phyloP scores from a whole-genome alignment of 1,284 basidiomycete genomes.

The Leccinum pachyderme region DNA sequence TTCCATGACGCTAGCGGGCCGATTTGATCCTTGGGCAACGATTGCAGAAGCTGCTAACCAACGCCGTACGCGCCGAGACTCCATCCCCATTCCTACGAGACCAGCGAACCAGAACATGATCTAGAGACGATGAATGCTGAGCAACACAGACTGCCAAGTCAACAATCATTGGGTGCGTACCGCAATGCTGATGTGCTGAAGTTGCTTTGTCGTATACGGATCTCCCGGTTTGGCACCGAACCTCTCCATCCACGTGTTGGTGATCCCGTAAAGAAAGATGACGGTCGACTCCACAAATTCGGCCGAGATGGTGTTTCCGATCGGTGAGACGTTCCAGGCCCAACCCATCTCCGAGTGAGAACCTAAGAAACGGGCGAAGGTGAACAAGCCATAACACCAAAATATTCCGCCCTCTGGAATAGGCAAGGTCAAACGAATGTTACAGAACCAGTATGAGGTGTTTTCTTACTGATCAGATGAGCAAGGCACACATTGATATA shows the following conservation, averaged over 20 bases:
- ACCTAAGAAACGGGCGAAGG: slow-evolving; percentile 91
- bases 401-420: slow-evolving; percentile 80
- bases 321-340: slow-evolving; percentile 87
- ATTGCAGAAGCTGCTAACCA: slow-evolving; percentile 65
- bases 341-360: slow-evolving; percentile 87
- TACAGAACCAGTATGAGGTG: neutral
- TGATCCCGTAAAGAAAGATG: slow-evolving; percentile 87
- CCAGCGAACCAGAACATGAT: slow-evolving; percentile 97
- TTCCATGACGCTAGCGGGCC: slow-evolving; percentile 44
- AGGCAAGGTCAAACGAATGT: slow-evolving; percentile 3
- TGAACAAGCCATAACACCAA: slow-evolving; percentile 87
- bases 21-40: slow-evolving; percentile 40
- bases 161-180: slow-evolving; percentile 41
- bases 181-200: slow-evolving; percentile 95
- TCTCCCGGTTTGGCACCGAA: slow-evolving; percentile 81
- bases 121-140: slow-evolving; percentile 23
- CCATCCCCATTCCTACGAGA: slow-evolving; percentile 85
- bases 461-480: slow-evolving; percentile 80
- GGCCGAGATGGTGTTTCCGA: slow-evolving; percentile 57
- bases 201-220: slow-evolving; percentile 89
- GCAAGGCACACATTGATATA: slow-evolving; percentile 85
- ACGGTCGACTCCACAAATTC: slow-evolving; percentile 88
- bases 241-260: slow-evolving; percentile 97
- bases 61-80: slow-evolving; percentile 69
- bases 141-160: neutral